phyloP scores from a whole-genome alignment of 2,329 filamentous ascomycete species.

The Claviceps pazoutovae region DNA sequence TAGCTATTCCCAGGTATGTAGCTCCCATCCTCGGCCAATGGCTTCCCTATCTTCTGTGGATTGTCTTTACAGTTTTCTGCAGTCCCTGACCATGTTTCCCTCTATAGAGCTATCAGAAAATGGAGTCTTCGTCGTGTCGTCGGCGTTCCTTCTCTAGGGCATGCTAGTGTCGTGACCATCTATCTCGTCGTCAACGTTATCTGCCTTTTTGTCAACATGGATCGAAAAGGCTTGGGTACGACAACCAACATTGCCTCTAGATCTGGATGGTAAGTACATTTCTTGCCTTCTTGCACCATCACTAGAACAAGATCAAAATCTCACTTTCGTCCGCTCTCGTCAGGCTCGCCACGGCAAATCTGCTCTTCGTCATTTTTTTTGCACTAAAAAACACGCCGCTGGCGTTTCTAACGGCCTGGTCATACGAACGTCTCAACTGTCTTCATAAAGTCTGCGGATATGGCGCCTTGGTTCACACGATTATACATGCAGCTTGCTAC shows the following conservation, averaged over 20 bases:
- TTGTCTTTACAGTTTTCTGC: too few relatives aligned
- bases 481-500: conserved; percentile 33
- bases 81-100: neutral
- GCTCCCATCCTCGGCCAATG: neutral
- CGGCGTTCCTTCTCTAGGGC: conserved; percentile 19
- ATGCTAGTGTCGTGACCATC: conserved; percentile 14
- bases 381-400: conserved; percentile 45
- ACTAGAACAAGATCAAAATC: neutral
- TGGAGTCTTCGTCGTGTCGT: conserved; percentile 14
- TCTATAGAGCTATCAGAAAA: conserved; percentile 15
- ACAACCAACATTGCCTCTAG: conserved; percentile 23
- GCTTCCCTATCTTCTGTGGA: too few relatives aligned
- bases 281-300: too few relatives aligned
- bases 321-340: too few relatives aligned
- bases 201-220: conserved; percentile 19
- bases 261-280: conserved; percentile 22
- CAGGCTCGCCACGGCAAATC: conserved; percentile 30
- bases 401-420: conserved; percentile 36
- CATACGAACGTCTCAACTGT: conserved; percentile 44
- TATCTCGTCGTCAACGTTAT: conserved; percentile 22
- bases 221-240: conserved; percentile 16
- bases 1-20: conserved; percentile 3
- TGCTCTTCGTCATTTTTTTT: conserved; percentile 38
- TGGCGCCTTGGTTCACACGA: conserved; percentile 29
- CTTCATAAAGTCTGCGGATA: conserved; percentile 41